Evolutionary conservation across 75 land plant species (phyloP), one percentile per base, ranked within the genome.

Genomic region (Selaginella tamariscina): DNA sequence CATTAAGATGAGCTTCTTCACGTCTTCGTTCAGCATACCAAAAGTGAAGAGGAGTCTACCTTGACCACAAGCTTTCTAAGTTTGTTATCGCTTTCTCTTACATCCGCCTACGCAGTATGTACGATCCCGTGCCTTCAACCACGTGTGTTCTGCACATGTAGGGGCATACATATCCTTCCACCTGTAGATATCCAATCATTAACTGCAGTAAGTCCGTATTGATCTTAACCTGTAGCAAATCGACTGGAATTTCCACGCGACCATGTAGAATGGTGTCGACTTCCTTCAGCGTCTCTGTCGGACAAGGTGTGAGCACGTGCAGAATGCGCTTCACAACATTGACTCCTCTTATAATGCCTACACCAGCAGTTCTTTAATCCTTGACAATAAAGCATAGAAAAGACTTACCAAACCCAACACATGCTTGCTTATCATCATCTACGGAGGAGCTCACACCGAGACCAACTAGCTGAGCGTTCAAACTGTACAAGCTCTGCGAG

Each of bases 341-440:
- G 27, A 89, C 74, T 39, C 79, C 86, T 74, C 91, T 81, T 0
- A 94, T 82, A 73, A 94, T 83, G 24, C 96, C 96, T 93, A 83
- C 60, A 32, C 13, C 29, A 72, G 49, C 11, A 15, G 49, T n/a
- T n/a, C n/a, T n/a, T n/a, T n/a, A n/a, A n/a, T n/a, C n/a, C n/a
- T n/a, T n/a, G n/a, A n/a, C n/a, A n/a, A n/a, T n/a, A n/a, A n/a
- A n/a, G n/a, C n/a, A n/a, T n/a, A n/a, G 49, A 39, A 31, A 77
- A 33, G 56, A 74, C 82, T 54, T 74, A 87, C 90, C 87, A 76
- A 87, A 84, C 26, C 90, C 90, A 60, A 82, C 79, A 71, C 90
- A 87, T 29, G 32, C 56, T 29, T 82, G 81, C 27, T 27, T 32
- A 11, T 65, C 31, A 64, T 59, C 49, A 20, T 65, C 64, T 26